phyloP scores from a whole-genome alignment of 805 yeast genomes.

The Metschnikowia aberdeeniae region DNA sequence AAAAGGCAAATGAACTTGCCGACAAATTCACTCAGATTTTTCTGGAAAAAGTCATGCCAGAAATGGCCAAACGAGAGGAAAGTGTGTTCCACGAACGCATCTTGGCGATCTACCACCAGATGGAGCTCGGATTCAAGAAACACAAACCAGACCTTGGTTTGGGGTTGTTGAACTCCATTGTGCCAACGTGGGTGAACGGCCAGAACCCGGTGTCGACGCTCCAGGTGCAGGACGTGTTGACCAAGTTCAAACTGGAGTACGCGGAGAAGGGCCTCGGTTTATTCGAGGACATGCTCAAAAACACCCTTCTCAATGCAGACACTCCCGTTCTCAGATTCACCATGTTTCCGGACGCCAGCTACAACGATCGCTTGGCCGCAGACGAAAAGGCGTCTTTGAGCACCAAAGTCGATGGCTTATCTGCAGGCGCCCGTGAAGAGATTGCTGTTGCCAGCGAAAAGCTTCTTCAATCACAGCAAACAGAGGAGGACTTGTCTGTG shows the following conservation, averaged over 20 bases:
- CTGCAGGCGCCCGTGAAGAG: constrained; percentile 51
- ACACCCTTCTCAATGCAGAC: constrained; percentile 43
- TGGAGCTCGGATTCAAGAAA: constrained; percentile 78
- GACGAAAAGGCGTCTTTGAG: constrained; percentile 58
- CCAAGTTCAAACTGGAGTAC: constrained; percentile 60
- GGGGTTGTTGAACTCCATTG: constrained; percentile 62
- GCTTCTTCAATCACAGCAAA: constrained; percentile 60
- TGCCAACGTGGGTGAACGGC: constrained; percentile 84
- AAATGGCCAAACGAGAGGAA: constrained; percentile 21
- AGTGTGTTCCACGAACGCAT: constrained; percentile 42
- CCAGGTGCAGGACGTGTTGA: constrained; percentile 59
- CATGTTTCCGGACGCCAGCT: constrained; percentile 66
- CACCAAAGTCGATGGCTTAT: constrained; percentile 38
- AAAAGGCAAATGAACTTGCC: constrained; percentile 46
- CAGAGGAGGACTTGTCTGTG: constrained; percentile 67
- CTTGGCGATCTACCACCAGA: constrained; percentile 84
- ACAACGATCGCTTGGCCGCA: constrained; percentile 44
- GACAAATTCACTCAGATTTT: constrained; percentile 46
- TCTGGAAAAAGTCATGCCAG: constrained; percentile 33
- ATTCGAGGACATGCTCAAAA: constrained; percentile 56
- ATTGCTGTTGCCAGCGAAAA: constrained; percentile 58
- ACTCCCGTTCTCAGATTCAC: constrained; percentile 63
- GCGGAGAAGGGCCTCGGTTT: constrained; percentile 44
- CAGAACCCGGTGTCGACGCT: constrained; percentile 70
- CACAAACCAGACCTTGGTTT: constrained; percentile 90